Conservation (phyloP, 2,329 filamentous ascomycete genomes). For the Trichoderma breve region DNA sequence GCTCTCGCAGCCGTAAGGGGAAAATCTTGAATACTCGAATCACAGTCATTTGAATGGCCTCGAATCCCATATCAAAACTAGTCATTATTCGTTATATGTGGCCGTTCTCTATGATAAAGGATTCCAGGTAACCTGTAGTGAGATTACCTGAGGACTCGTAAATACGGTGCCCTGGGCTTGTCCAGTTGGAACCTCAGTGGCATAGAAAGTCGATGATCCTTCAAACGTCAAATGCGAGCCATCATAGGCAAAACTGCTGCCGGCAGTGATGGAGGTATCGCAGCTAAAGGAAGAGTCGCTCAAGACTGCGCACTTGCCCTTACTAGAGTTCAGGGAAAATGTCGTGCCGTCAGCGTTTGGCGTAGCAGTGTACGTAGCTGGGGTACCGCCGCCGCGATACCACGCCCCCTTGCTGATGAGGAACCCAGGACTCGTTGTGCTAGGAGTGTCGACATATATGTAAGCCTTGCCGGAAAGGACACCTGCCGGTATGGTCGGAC, state of each 20-base stretch:
- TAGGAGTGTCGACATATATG: background rate
- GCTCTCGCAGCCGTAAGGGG: background rate
- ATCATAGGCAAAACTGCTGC: background rate
- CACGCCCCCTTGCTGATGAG: background rate
- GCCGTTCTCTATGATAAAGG: background rate
- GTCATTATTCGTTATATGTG: background rate
- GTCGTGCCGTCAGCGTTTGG: background rate
- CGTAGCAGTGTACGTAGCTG: background rate
- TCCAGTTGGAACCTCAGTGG: background rate
- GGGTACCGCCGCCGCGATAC: slow-evolving; percentile 7
- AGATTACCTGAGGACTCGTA: background rate
- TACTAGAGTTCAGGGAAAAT: background rate
- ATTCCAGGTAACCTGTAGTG: background rate
- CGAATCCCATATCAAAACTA: background rate
- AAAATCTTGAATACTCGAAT: background rate
- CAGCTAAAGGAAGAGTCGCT: slow-evolving; percentile 3
- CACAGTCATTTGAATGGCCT: background rate
- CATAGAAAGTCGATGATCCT: background rate
- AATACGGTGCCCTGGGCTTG: background rate
- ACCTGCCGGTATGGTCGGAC: background rate
- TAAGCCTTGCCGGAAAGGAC: background rate
- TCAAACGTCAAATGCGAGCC: background rate
- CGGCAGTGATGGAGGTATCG: background rate
- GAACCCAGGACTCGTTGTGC: background rate
- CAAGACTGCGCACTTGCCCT: slow-evolving; percentile 3